These are phyloP conservation scores for Acanthamoeba sp. DNA, from an alignment of 208 protist species.

Conservation along the genomic window DNA sequence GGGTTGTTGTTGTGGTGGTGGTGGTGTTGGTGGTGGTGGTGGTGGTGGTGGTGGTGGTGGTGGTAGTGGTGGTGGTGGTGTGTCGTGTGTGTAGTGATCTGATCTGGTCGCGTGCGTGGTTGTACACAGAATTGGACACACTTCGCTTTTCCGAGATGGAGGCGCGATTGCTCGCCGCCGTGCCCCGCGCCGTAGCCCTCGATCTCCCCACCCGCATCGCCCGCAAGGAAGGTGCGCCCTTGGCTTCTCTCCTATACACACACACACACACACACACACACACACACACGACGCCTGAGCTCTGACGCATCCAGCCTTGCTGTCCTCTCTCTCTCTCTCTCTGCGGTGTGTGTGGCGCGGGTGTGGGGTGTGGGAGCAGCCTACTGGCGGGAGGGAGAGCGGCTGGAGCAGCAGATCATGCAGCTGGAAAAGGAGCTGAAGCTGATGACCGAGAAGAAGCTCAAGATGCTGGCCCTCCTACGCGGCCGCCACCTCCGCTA, in stretches of 20 bases:
- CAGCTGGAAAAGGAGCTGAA: not conserved
- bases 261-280: no score
- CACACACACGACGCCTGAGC: no score
- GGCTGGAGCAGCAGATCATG: not conserved
- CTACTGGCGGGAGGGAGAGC: not conserved
- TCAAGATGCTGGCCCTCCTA: constrained; percentile 44
- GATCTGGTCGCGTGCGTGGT: not conserved
- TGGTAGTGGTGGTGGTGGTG: no score
- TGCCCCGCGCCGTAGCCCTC: not conserved
- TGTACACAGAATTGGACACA: not conserved
- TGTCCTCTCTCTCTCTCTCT: not conserved
- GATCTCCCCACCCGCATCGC: not conserved
- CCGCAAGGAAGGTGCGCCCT: not conserved
- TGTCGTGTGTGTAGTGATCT: not conserved
- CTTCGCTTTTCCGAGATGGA: not conserved
- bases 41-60: no score
- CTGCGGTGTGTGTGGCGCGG: no score
- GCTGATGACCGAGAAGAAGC: not conserved
- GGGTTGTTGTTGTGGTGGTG: no score
- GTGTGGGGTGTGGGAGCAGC: no score
- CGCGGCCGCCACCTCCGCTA: constrained; percentile 27
- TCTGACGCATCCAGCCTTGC: no score
- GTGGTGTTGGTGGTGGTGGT: no score
- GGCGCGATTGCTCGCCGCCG: not conserved
- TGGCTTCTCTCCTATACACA: not conserved